phyloP scores from a whole-genome alignment of 2,329 filamentous ascomycete species.

The Colletotrichum karsti region DNA sequence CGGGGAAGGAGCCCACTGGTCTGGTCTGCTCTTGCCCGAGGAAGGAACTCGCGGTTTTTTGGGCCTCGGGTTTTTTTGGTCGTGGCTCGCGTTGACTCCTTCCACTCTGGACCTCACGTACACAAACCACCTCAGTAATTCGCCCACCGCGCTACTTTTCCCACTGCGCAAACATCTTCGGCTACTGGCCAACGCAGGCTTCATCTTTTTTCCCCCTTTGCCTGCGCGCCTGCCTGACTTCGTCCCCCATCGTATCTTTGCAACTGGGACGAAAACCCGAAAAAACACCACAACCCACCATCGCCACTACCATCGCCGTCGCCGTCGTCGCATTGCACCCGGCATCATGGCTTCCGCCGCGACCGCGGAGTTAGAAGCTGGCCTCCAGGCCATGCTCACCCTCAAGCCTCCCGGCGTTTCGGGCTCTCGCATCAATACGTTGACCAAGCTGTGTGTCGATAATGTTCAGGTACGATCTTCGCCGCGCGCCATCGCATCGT shows the following conservation, averaged over 20 bases:
- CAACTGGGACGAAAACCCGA: background rate
- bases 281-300: background rate
- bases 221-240: constrained; percentile 6
- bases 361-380: constrained; percentile 88
- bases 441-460: constrained; percentile 87
- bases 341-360: constrained; percentile 75
- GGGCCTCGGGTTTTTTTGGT: background rate
- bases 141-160: constrained; percentile 1
- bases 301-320: background rate
- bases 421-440: constrained; percentile 86
- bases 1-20: constrained; percentile 11
- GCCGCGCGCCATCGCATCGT: constrained; percentile 1
- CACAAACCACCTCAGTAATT: constrained; percentile 23
- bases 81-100: constrained; percentile 4
- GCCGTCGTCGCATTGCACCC: constrained; percentile 1
- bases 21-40: constrained; percentile 7
- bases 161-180: background rate
- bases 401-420: constrained; percentile 95
- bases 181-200: constrained; percentile 1
- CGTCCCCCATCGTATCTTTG: constrained; percentile 14
- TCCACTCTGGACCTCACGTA: constrained; percentile 17
- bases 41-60: too few relatives aligned
- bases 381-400: constrained; percentile 89
- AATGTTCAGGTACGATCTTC: constrained; percentile 82
- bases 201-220: background rate